Conservation (phyloP, 768 basidiomycete species). For the Lactifluus pinguis region DNA sequence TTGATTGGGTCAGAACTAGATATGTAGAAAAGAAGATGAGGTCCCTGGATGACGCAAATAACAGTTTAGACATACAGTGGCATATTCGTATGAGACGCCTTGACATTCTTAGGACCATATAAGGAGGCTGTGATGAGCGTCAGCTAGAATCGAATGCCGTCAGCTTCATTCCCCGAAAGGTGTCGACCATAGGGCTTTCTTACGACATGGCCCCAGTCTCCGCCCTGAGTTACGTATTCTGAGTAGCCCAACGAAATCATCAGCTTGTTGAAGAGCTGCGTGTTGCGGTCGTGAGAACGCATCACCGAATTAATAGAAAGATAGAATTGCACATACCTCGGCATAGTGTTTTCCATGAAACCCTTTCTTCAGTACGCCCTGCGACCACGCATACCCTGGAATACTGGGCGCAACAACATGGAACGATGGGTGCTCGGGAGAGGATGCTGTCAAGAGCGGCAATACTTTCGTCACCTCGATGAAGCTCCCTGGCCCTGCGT, state of each 20-base stretch:
- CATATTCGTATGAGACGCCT: too few species aligned
- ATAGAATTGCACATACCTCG: conserved; percentile 34
- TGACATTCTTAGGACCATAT: too few species aligned
- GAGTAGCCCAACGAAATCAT: conserved; percentile 24
- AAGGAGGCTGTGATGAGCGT: conserved; percentile 20
- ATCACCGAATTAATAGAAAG: neutral
- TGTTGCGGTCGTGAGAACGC: neutral
- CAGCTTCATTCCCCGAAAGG: neutral
- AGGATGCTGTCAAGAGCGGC: conserved; percentile 42
- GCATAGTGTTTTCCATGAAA: conserved; percentile 45
- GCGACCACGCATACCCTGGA: conserved; percentile 58
- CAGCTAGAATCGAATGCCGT: conserved; percentile 18
- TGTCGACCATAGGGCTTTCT: neutral
- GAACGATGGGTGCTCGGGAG: too few species aligned
- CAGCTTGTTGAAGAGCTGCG: conserved; percentile 18
- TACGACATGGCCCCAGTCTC: conserved; percentile 39
- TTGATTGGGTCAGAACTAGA: neutral
- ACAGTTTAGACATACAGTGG: conserved; percentile 20
- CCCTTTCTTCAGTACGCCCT: conserved; percentile 43
- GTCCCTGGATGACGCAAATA: neutral
- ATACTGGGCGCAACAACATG: too few species aligned
- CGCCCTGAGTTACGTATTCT: conserved; percentile 37
- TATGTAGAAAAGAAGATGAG: neutral
- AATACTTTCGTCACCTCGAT: too few species aligned
- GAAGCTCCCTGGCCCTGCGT: too few species aligned